A percentile compares a stretch with the other conserved stretches of the same genome.
phyloP scores from a whole-genome alignment of 805 yeast genomes.

The Schizosaccharomyces cryophilus region DNA sequence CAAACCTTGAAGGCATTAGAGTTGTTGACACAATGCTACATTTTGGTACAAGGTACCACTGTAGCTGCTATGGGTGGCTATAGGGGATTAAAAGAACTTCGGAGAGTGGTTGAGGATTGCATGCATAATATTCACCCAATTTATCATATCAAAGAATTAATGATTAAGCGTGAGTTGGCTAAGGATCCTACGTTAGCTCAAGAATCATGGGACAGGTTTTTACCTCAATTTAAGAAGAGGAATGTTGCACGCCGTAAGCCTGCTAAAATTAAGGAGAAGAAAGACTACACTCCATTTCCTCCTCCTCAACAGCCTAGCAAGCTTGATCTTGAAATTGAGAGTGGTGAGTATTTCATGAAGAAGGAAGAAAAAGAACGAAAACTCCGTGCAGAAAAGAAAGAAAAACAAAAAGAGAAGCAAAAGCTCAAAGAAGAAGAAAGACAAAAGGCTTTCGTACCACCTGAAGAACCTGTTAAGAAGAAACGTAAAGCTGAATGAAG shows the following conservation, averaged over 20 bases:
- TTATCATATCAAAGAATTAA: slow-evolving; percentile 83
- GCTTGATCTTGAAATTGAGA: slow-evolving; percentile 87
- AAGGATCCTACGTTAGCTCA: slow-evolving; percentile 85
- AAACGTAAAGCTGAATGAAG: slow-evolving; percentile 12
- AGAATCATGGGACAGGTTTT: slow-evolving; percentile 90
- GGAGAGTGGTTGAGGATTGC: slow-evolving; percentile 92
- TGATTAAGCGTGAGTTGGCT: slow-evolving; percentile 89
- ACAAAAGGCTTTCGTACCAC: slow-evolving; percentile 60
- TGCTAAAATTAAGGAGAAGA: slow-evolving; percentile 38
- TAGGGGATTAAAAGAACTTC: slow-evolving; percentile 71
- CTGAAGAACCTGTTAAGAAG: slow-evolving; percentile 39
- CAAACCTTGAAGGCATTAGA: slow-evolving; percentile 90
- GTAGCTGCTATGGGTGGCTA: slow-evolving; percentile 93
- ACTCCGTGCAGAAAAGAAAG: slow-evolving; percentile 51
- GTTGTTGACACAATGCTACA: slow-evolving; percentile 80
- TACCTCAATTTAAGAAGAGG: slow-evolving; percentile 90
- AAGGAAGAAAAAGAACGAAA: slow-evolving; percentile 56
- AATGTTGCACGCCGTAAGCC: slow-evolving; percentile 86
- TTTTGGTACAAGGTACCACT: slow-evolving; percentile 90
- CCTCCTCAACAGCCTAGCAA: slow-evolving; percentile 92
- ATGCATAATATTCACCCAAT: slow-evolving; percentile 95
- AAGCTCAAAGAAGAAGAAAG: slow-evolving; percentile 43
- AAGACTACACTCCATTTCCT: slow-evolving; percentile 94
- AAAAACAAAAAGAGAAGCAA: slow-evolving; percentile 48
- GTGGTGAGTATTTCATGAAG: slow-evolving; percentile 92